phyloP scores from a whole-genome alignment of 169 alveolate species.

The Plasmodium reichenowi region DNA sequence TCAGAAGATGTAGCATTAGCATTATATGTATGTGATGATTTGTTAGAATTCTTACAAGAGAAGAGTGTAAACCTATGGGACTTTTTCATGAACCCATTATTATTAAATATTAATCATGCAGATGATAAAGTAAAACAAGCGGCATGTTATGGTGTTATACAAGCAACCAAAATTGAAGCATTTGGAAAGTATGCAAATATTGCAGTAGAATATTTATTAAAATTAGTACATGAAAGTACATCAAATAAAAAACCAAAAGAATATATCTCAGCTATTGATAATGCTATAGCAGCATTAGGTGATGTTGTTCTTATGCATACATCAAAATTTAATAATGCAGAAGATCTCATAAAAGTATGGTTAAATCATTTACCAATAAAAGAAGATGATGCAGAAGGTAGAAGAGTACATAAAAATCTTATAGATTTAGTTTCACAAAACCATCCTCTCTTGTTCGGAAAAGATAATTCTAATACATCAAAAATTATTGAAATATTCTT shows the following conservation, averaged over 20 bases:
- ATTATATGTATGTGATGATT: conserved; percentile 88
- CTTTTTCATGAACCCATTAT: conserved; percentile 80
- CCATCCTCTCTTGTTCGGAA: conserved; percentile 86
- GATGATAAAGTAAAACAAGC: conserved; percentile 87
- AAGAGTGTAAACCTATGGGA: conserved; percentile 83
- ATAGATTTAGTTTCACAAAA: conserved; percentile 85
- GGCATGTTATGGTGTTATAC: conserved; percentile 88
- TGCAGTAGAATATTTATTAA: conserved; percentile 77
- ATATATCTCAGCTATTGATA: conserved; percentile 89
- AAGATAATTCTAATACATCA: conserved; percentile 84
- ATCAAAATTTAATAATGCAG: conserved; percentile 77
- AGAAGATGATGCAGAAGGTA: conserved; percentile 89
- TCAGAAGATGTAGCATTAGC: conserved; percentile 88
- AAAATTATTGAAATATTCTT: conserved; percentile 86
- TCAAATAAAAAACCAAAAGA: conserved; percentile 72
- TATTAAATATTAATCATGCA: conserved; percentile 79
- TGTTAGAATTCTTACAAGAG: conserved; percentile 84
- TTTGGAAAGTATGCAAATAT: conserved; percentile 82
- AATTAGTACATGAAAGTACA: conserved; percentile 53
- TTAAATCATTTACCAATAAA: conserved; percentile 87
- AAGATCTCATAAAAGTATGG: conserved; percentile 82
- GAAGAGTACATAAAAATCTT: conserved; percentile 86
- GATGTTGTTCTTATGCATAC: conserved; percentile 86
- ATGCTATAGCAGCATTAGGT: conserved; percentile 91
- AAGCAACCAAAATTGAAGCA: conserved; percentile 82